phyloP scores from a whole-genome alignment of 768 basidiomycete genomes.

The Leccinum longicurvipes region DNA sequence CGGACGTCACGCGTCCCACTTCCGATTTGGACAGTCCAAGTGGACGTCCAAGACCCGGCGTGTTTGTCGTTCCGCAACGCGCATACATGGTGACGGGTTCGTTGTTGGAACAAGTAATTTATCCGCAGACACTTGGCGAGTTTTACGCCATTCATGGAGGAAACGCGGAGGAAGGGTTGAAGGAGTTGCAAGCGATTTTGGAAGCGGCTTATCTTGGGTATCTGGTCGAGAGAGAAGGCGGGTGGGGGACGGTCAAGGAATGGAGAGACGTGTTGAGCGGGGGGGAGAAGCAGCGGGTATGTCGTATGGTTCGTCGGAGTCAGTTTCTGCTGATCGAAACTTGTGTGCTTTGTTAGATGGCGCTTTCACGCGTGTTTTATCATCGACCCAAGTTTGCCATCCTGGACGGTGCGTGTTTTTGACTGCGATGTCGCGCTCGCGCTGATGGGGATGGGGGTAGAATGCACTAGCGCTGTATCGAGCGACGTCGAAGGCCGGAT shows the following conservation, averaged over 20 bases:
- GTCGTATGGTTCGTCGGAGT: not conserved
- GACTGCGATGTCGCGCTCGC: not conserved
- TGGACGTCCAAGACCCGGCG: slow-evolving; percentile 40
- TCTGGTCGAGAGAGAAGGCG: slow-evolving; percentile 83
- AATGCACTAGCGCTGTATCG: slow-evolving; percentile 94
- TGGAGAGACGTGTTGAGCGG: slow-evolving; percentile 96
- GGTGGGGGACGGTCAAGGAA: slow-evolving; percentile 86
- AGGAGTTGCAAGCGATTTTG: slow-evolving; percentile 73
- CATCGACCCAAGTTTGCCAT: slow-evolving; percentile 81
- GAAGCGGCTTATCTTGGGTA: slow-evolving; percentile 82
- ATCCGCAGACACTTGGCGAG: slow-evolving; percentile 70
- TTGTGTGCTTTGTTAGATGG: slow-evolving; percentile 53
- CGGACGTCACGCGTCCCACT: slow-evolving; percentile 32
- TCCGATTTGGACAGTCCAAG: slow-evolving; percentile 27
- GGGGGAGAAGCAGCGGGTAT: slow-evolving; percentile 90
- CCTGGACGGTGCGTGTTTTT: slow-evolving; percentile 64
- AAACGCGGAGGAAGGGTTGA: slow-evolving; percentile 46
- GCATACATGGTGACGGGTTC: slow-evolving; percentile 90
- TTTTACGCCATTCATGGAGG: slow-evolving; percentile 60
- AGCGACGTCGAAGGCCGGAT: slow-evolving; percentile 94
- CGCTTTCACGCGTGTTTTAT: slow-evolving; percentile 90
- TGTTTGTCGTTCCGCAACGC: slow-evolving; percentile 89
- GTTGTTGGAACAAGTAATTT: slow-evolving; percentile 90
- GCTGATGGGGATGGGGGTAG: slow-evolving; percentile 35
- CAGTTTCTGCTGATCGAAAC: slow-evolving; percentile 30